These are phyloP conservation scores for Fusarium secorum DNA, from an alignment of 2,329 filamentous ascomycete genomes.

Conservation along the genomic window DNA sequence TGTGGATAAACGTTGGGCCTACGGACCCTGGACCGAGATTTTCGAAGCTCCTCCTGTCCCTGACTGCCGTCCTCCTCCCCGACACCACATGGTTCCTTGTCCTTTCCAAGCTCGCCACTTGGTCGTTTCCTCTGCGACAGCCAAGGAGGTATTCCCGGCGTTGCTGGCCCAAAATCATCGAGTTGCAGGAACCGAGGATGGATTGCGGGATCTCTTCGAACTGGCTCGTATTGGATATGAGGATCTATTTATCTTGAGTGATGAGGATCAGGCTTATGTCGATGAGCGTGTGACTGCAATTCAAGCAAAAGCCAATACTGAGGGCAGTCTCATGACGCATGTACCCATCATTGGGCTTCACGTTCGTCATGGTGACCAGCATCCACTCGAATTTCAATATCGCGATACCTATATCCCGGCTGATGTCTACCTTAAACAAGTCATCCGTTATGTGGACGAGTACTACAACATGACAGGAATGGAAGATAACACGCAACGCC, in stretches of 20 bases:
- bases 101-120: conserved; percentile 79
- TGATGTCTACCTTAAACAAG: conserved; percentile 70
- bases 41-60: conserved; percentile 73
- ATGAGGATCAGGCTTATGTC: conserved; percentile 72
- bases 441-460: conserved; percentile 61
- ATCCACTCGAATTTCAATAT: conserved; percentile 80
- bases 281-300: conserved; percentile 65
- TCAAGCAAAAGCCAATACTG: conserved; percentile 53
- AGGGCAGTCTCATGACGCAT: conserved; percentile 49
- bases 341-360: conserved; percentile 71
- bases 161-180: conserved; percentile 47
- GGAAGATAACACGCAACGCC: conserved; percentile 48
- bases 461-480: conserved; percentile 54
- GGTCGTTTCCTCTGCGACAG: conserved; percentile 74
- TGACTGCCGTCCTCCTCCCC: conserved; percentile 74
- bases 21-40: conserved; percentile 76
- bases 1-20: conserved; percentile 84
- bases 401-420: conserved; percentile 80
- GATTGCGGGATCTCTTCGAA: conserved; percentile 66
- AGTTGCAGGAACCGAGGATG: conserved; percentile 33
- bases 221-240: conserved; percentile 76
- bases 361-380: conserved; percentile 80
- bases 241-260: conserved; percentile 73
- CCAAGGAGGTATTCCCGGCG: conserved; percentile 69
- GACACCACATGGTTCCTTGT: conserved; percentile 79